Conservation (phyloP, 805 yeast genomes). For the Candida sonorensis region DNA sequence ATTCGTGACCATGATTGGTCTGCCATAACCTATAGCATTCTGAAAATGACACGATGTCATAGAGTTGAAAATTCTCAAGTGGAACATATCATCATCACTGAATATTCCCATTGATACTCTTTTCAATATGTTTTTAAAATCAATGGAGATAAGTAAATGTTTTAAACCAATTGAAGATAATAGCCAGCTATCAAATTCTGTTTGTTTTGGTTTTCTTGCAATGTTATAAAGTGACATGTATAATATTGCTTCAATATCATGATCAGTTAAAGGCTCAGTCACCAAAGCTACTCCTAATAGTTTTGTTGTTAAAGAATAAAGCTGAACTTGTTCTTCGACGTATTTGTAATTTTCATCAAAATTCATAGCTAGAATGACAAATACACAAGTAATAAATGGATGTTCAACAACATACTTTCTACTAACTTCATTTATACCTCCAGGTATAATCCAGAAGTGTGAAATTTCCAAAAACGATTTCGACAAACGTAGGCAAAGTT, state of each 20-base stretch:
- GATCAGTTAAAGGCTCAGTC: conserved; percentile 48
- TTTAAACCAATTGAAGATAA: conserved; percentile 46
- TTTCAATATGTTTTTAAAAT: conserved; percentile 34
- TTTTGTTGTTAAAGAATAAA: conserved; percentile 43
- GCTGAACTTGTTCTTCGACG: conserved; percentile 38
- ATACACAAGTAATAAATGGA: conserved; percentile 49
- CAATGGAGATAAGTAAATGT: conserved; percentile 40
- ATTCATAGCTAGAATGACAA: conserved; percentile 47
- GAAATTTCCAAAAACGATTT: conserved; percentile 44
- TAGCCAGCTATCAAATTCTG: conserved; percentile 46
- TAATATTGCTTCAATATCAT: conserved; percentile 53
- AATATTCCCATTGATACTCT: conserved; percentile 25
- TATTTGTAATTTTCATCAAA: conserved; percentile 47
- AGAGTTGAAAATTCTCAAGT: conserved; percentile 47
- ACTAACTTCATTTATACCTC: conserved; percentile 45
- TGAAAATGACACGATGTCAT: conserved; percentile 46
- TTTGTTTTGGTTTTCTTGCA: conserved; percentile 46
- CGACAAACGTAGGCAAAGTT: conserved; percentile 37
- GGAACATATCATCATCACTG: conserved; percentile 38
- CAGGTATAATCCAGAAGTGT: conserved; percentile 58
- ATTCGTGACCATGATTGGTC: conserved; percentile 33
- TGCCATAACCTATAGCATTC: conserved; percentile 42
- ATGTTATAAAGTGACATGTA: conserved; percentile 49
- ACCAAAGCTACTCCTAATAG: conserved; percentile 43
- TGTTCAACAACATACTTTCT: conserved; percentile 40